Conservation (phyloP, 768 basidiomycete species). For the Pisolithus orientalis region DNA sequence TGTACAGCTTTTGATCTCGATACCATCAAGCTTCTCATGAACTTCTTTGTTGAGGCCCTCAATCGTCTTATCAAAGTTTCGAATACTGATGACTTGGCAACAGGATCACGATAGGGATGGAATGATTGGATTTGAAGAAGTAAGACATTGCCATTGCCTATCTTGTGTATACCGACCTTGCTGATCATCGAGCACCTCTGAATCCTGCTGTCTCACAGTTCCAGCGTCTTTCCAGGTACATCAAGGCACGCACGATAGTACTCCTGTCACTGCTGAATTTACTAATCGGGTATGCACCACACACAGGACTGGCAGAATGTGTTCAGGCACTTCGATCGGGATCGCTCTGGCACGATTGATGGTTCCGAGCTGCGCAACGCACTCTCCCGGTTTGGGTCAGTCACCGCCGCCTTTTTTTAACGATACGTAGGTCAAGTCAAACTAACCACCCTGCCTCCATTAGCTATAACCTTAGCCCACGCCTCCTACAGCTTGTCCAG, state of each 20-base stretch:
- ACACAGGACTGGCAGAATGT: constrained; percentile 75
- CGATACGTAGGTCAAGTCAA: no score
- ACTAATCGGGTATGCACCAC: neutral
- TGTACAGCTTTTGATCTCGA: constrained; percentile 72
- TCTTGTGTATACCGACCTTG: neutral
- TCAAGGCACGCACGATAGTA: constrained; percentile 40
- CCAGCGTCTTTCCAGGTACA: constrained; percentile 74
- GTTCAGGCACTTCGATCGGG: constrained; percentile 80
- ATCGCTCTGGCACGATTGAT: constrained; percentile 77
- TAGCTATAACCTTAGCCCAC: constrained; percentile 64
- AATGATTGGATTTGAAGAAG: constrained; percentile 76
- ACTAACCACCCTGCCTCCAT: neutral
- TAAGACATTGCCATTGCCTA: constrained; percentile 11
- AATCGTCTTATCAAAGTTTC: neutral
- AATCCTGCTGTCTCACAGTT: constrained; percentile 36
- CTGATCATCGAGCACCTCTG: constrained; percentile 5
- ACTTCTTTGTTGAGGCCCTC: constrained; percentile 54
- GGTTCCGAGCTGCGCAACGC: constrained; percentile 60
- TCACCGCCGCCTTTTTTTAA: neutral
- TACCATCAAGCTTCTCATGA: constrained; percentile 81
- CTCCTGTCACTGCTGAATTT: neutral
- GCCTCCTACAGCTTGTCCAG: constrained; percentile 58
- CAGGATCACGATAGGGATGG: constrained; percentile 71
- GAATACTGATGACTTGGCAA: neutral
- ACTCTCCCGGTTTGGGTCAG: constrained; percentile 65